Base-by-base conservation (phyloP, 768 basidiomycete species). In the Calocybe indica region DNA sequence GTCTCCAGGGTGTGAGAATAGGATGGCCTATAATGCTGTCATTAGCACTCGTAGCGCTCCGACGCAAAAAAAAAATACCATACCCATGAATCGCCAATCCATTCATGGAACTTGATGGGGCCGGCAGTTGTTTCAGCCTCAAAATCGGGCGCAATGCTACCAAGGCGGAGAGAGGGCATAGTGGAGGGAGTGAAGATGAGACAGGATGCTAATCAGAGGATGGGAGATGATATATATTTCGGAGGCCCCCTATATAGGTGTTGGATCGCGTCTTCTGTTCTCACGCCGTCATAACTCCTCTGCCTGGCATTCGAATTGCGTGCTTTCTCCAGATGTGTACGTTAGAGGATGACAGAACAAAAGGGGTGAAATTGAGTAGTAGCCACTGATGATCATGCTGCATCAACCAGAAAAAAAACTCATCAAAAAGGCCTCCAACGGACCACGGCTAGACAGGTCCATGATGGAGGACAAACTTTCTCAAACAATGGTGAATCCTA, bases 1-100 rank as follows among this genome's bases (percentile, higher is more conserved):
- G 62, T 92, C 87, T 38, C 87, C 93, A 1, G 92, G 92, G 67
- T 96, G 93, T 30, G 92, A 95, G 80, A 97, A 98, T 48, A 98
- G 76, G 63, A 92, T 69, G 43, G 76, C 87, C 89, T 90, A 45
- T 15, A 22, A 22, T 1, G n/a, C 10, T 28, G 29, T 28, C 50
- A 39, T 39, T 39, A 39, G 35, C 43, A 43, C 47, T 37, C 50
- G 38, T 31, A 48, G 42, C 34, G 28, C 48, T 34, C 33, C 14
- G 42, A 32, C 11, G 34, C 15, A 45, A 30, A 28, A 37, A 14
- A 38, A 31, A 42, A 52, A 29, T 12, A 40, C n/a, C 78, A 53
- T 63, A 86, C 87, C 94, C 93, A 97, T 14, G 85, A 87, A 58
- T 83, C 67, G 35, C 85, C 91, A 62, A 93, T 85, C 83, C 83